Evolutionary conservation across 2,329 filamentous ascomycete species (phyloP), one percentile per base, ranked within the genome.

Genomic region (Malbranchea zuffiana): DNA sequence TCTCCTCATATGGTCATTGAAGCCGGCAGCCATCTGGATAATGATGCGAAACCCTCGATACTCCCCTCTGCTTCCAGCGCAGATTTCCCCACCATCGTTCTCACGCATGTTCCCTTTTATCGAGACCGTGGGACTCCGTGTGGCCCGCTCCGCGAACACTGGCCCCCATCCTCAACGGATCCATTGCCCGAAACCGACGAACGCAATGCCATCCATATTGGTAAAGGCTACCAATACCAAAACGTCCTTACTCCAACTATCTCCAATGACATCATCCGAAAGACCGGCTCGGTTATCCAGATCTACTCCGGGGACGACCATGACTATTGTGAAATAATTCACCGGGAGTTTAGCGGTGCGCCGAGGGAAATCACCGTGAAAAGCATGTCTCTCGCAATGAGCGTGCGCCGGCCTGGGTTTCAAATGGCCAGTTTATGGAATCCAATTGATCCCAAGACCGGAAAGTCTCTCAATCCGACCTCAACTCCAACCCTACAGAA

Each of bases 251-350:
- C 73, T 34, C 75, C 80, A 33, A 69, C 74, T 2, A 76, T 95
- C 47, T 90, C 87, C 1, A 69, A 76, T 30, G 76, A 78, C 35
- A 66, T 98, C 24, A 66, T 94, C 27, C 71, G 79, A 42, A 82
- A 78, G 45, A 69, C 94, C 21, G 86, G 85, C 1, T 52, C 59
- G 44, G 75, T 96, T 8, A 70, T 75, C 3, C 81, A 90, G 46
- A 81, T 87, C 28, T 98, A 96, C 54, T 94, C 86, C 0, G 90
- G 90, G 7, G 90, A 98, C 50, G 90, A 98, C 54, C 90, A 98
- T 63, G 90, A 98, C 63, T 95, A 96, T 63, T 98, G 90, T 62
- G 87, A 94, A 52, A 65, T 96, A 5, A 70, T 78, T 0, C 90
- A 98, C 58, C 75, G 77, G 2, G 69, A 74, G 12, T 75, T 78